These are phyloP conservation scores for Fonsecaea erecta DNA, from an alignment of 2,329 filamentous ascomycete species.

Conservation along the genomic window DNA sequence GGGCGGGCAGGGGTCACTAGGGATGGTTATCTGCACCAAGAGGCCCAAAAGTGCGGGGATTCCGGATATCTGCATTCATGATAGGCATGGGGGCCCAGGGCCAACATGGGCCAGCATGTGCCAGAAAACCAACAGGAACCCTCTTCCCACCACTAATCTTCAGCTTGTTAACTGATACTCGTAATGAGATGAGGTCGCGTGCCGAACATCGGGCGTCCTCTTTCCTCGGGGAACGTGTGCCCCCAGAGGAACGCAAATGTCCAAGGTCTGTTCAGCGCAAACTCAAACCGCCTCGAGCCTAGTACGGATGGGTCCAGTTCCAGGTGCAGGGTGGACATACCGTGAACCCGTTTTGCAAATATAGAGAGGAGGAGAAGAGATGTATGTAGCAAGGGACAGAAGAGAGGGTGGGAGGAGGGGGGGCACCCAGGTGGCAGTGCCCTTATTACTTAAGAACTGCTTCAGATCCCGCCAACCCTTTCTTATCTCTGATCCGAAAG, in stretches of 20 bases:
- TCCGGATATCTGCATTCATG: constrained; percentile 29
- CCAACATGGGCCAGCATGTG: constrained; percentile 9
- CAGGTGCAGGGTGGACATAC: background rate
- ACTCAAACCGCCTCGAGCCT: constrained; percentile 2
- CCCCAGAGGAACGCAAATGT: constrained; percentile 20
- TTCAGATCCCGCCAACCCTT: background rate
- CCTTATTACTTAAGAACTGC: constrained; percentile 3
- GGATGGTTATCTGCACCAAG: background rate
- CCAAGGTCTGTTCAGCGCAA: background rate
- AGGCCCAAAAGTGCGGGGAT: constrained; percentile 23
- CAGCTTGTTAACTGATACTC: constrained; percentile 20
- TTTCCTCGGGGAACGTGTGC: background rate
- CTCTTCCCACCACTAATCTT: constrained; percentile 22
- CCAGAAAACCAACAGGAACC: constrained; percentile 14
- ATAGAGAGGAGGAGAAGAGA: background rate
- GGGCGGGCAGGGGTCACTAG: no score
- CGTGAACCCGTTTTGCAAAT: no score
- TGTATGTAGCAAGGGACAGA: background rate
- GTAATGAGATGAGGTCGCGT: constrained; percentile 26
- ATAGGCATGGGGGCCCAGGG: constrained; percentile 11
- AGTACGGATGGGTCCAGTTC: background rate
- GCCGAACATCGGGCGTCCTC: constrained; percentile 19
- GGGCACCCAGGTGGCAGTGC: background rate
- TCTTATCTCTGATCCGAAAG: background rate
- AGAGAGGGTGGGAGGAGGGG: background rate